Conservation (phyloP, 192 early-diverging fungal species). For the Phycomyces blakesleeanus region DNA sequence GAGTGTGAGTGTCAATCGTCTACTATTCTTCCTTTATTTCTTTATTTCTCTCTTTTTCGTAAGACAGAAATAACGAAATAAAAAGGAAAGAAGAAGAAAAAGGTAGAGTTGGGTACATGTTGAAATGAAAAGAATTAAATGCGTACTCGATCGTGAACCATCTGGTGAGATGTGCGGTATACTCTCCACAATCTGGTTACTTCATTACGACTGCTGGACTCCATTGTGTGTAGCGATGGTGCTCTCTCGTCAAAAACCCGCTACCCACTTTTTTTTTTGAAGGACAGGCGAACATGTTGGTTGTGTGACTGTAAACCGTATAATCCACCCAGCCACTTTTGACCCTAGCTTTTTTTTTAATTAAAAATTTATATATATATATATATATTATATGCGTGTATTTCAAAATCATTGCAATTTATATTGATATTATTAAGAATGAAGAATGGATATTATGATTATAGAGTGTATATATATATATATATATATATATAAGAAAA, state of each 20-base stretch:
- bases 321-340: not conserved
- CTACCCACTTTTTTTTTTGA: not conserved
- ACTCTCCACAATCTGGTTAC: slow-evolving; percentile 76
- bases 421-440: too few relatives aligned
- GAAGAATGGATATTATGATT: too few relatives aligned
- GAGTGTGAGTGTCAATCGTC: too few relatives aligned
- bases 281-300: slow-evolving; percentile 4
- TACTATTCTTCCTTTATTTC: not conserved
- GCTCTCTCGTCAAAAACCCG: not conserved
- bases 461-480: too few relatives aligned
- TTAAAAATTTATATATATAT: too few relatives aligned
- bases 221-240: slow-evolving; percentile 9
- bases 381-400: too few relatives aligned
- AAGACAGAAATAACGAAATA: too few relatives aligned
- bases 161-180: slow-evolving; percentile 84
- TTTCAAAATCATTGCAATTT: too few relatives aligned
- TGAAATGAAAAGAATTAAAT: too few relatives aligned
- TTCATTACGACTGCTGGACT: slow-evolving; percentile 41
- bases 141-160: slow-evolving; percentile 85
- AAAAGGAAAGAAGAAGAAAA: too few relatives aligned
- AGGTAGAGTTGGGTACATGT: too few relatives aligned
- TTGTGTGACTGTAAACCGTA: not conserved
- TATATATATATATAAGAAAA: too few relatives aligned
- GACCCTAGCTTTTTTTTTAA: not conserved
- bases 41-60: not conserved